A percentile compares a stretch with the other conserved stretches of the same genome.
Evolutionary conservation across 1,284 basidiomycete species (phyloP).

Genomic region (Coniferiporia sulphurascens): DNA sequence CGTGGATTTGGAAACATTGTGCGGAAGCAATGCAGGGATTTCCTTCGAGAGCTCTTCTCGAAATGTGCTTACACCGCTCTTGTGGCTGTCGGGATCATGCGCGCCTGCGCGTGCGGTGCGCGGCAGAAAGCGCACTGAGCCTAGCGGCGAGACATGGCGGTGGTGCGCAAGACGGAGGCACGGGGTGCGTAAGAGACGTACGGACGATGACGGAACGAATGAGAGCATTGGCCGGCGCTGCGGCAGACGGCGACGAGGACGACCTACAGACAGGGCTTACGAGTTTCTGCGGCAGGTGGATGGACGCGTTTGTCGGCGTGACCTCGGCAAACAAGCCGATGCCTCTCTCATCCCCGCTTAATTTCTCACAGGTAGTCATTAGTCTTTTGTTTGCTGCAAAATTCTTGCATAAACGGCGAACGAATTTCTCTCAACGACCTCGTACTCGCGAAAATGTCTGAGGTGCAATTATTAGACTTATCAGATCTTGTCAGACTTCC

Average conservation of each 20-base stretch:
- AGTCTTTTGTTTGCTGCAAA: not conserved
- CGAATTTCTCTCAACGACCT: not conserved
- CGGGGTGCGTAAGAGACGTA: not conserved
- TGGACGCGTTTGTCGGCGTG: slow-evolving; percentile 4
- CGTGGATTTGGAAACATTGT: not conserved
- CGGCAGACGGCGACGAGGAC: not conserved
- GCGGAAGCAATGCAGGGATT: not conserved
- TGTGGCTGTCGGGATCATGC: not conserved
- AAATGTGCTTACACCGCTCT: not conserved
- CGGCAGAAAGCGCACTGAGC: not conserved
- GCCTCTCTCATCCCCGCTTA: too few relatives aligned
- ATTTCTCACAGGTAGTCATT: too few relatives aligned
- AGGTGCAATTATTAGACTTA: not conserved
- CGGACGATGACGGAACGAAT: not conserved
- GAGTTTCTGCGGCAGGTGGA: not conserved
- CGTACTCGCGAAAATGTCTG: not conserved
- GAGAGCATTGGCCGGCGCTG: slow-evolving; percentile 5
- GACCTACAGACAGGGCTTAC: not conserved
- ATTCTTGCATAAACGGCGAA: not conserved
- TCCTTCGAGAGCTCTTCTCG: not conserved
- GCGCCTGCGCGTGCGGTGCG: not conserved
- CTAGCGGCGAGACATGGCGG: not conserved
- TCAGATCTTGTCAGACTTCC: slow-evolving; percentile 35
- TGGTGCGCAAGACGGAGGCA: slow-evolving; percentile 10
- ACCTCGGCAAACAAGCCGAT: not conserved